phyloP scores from a whole-genome alignment of 2,329 filamentous ascomycete genomes.

The Colletotrichum tropicicola region DNA sequence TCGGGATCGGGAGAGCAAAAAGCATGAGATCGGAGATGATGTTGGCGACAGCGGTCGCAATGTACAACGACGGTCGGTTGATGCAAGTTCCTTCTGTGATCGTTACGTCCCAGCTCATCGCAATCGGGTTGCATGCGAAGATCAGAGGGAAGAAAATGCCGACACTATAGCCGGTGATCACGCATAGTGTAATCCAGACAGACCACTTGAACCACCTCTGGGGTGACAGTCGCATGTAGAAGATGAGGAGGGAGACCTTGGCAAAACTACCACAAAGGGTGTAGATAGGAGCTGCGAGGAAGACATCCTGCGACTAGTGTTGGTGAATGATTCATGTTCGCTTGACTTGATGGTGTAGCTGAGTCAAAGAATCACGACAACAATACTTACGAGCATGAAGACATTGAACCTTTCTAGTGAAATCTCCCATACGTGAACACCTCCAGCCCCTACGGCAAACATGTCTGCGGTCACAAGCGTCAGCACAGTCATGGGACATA shows the following conservation, averaged over 20 bases:
- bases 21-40: conserved; percentile 57
- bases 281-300: conserved; percentile 41
- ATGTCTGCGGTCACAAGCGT: conserved; percentile 34
- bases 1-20: conserved; percentile 55
- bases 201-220: conserved; percentile 42
- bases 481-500: neutral
- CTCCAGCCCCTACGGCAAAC: conserved; percentile 37
- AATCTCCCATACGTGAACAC: conserved; percentile 43
- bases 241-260: conserved; percentile 48
- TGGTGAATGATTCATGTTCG: no score
- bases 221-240: conserved; percentile 46
- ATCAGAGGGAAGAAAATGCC: conserved; percentile 45
- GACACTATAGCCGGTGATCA: conserved; percentile 42
- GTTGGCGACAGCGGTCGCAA: conserved; percentile 56
- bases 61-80: conserved; percentile 54
- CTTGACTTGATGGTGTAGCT: no score
- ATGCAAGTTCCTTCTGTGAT: conserved; percentile 49
- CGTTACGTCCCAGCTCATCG: conserved; percentile 40
- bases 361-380: no score
- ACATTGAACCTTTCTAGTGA: conserved; percentile 36
- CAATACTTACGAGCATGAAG: conserved; percentile 36
- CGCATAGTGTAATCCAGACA: conserved; percentile 37
- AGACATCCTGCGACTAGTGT: conserved; percentile 40
- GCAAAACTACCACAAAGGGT: conserved; percentile 43
- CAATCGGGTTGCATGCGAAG: conserved; percentile 47